Base-by-base conservation (phyloP, 2,329 filamentous ascomycete species). In the Tolypocladium amazonense region DNA sequence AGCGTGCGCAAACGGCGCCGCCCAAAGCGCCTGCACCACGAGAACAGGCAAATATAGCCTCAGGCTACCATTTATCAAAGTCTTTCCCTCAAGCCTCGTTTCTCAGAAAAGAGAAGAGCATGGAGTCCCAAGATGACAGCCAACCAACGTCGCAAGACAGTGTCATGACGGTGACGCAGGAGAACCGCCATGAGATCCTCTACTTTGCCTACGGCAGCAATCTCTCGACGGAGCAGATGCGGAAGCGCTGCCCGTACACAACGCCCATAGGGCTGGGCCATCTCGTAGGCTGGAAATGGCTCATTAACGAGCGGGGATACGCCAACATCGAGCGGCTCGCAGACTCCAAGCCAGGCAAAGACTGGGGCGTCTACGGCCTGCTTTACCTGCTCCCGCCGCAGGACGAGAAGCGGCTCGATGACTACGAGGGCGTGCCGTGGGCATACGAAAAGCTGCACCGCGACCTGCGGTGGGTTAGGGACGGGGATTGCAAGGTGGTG, bases 161-260 rank as follows among this genome's bases (percentile, higher is more conserved):
- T 64, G 63, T 64, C 61, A 68, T 71, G 65, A 75, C 73, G 30
- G 47, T 72, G 23, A 69, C 75, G 59, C 70, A 71, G 38, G 71
- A 73, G 43, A 66, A 70, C 58, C 65, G 68, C 15, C 68, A 68
- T 56, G 73, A 75, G 62, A 65, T 74, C 57, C 71, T 84, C 63
- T 89, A 89, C 76, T 89, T 90, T 68, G 88, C 82, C 66, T 90
- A 88, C 72, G 88, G 87, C 63, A 86, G 81, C 69, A 90, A 90
- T 70, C 79, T 90, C 60, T 88, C 85, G 70, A 79, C 79, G 0
- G 72, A 77, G 35, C 87, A 89, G 71, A 90, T 90, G 88, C 65
- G 65, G 4, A 65, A 69, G 54, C 84, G 87, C 58, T 90, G 88
- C 68, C 86, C 84, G 58, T 70, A 68, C 18, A 82, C 83, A 2